Evolutionary conservation across 768 basidiomycete genomes (phyloP), one percentile per base, ranked within the genome.

Genomic region (Tricholoma sp.): DNA sequence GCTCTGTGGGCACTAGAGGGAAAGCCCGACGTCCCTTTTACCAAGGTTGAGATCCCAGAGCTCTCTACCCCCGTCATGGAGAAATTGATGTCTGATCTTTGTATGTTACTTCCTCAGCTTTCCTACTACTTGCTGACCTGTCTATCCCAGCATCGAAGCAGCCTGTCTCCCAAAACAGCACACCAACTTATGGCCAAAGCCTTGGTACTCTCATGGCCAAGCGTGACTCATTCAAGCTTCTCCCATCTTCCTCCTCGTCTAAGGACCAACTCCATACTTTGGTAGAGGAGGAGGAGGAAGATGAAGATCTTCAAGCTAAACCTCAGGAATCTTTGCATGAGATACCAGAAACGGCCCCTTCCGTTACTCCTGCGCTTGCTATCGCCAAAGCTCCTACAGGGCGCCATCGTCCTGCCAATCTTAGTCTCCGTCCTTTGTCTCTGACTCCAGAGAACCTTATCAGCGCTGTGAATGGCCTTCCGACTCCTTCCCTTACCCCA

Each of bases 1-100:
- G 93, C 94, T 8, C 83, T 95, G 42, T 88, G 82, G 81, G 88
- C 91, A 11, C 80, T 96, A 47, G 94, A 96, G 72, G 94, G 93
- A 50, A 89, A 89, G 70, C 80, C 84, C 2, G 85, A 86, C 60
- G 70, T 83, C 41, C 76, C 81, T 24, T 90, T 82, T 65, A 78
- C 83, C 59, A 89, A 82, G 64, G 91, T 94, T 18, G 88, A 93
- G 72, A 92, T 94, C 20, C 91, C 91, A 29, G 90, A 93, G 59
- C 76, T 92, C 33, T 74, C 78, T 33, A 81, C 80, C 1, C 79
- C 86, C 8, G 80, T 82, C 54, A 66, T 79, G 57, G 78, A 83
- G 63, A 80, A 79, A 57, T 66, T 80, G 55, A 72, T 75, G 60
- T 86, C 83, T 64, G 86, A 89, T 56, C 81, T 89, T 59, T 78